Evolutionary conservation across 108 stramenopile genomes (phyloP).

Genomic region (Discostella pseudostelligera): DNA sequence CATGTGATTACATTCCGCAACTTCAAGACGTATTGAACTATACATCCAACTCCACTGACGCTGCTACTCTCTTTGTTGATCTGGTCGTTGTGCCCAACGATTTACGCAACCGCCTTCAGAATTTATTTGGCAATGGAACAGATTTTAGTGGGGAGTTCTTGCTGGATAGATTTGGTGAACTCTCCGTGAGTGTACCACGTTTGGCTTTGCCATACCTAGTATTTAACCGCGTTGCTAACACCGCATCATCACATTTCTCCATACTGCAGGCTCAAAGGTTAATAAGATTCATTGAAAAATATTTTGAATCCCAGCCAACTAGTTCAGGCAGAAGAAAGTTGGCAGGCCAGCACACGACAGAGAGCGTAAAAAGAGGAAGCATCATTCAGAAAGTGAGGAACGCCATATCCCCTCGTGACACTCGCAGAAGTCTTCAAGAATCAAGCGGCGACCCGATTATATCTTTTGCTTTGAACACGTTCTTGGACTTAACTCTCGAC

Average conservation of each 20-base stretch:
- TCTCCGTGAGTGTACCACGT: background rate
- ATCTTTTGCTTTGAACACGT: conserved; percentile 5
- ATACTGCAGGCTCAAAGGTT: background rate
- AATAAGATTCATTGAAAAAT: conserved; percentile 7
- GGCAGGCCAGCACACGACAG: background rate
- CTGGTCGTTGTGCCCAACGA: conserved; percentile 15
- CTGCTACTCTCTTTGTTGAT: background rate
- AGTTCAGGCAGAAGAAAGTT: conserved; percentile 4
- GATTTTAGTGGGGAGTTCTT: conserved; percentile 20
- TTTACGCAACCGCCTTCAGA: background rate
- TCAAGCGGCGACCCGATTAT: conserved; percentile 11
- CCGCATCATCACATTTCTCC: too few relatives aligned
- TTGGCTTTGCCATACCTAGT: background rate
- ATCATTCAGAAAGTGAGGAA: conserved; percentile 11
- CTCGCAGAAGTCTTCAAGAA: background rate
- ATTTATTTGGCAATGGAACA: background rate
- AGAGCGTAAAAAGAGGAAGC: conserved; percentile 5
- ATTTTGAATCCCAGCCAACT: background rate
- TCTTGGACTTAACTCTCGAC: conserved; percentile 17
- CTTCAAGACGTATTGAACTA: conserved; percentile 23
- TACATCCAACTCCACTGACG: conserved; percentile 3
- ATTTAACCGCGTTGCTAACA: background rate
- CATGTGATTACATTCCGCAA: conserved; percentile 27
- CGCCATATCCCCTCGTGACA: background rate
- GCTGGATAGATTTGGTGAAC: conserved; percentile 18